phyloP scores from a whole-genome alignment of 2,329 filamentous ascomycete genomes.

The Niveomyces coronatus region DNA sequence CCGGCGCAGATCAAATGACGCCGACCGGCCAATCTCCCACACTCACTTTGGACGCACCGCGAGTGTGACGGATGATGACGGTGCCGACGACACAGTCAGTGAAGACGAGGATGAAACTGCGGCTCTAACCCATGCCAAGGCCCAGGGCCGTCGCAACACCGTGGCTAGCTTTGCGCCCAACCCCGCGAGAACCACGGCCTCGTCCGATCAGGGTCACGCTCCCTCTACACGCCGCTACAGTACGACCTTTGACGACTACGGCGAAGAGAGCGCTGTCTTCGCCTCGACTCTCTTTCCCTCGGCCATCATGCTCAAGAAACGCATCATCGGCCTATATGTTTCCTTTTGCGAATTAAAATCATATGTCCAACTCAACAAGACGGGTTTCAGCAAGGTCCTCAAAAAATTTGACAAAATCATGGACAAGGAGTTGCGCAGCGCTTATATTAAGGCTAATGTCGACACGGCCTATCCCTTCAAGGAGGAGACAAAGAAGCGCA shows the following conservation, averaged over 20 bases:
- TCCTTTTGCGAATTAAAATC: slow-evolving; percentile 92
- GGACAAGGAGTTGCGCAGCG: slow-evolving; percentile 65
- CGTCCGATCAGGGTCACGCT: slow-evolving; percentile 40
- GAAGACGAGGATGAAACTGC: slow-evolving; percentile 53
- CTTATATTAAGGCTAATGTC: slow-evolving; percentile 67
- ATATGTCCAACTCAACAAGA: slow-evolving; percentile 91
- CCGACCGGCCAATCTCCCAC: slow-evolving; percentile 12
- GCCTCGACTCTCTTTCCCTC: slow-evolving; percentile 53
- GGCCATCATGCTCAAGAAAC: slow-evolving; percentile 83
- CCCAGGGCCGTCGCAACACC: slow-evolving; percentile 26
- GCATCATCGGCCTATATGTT: slow-evolving; percentile 78
- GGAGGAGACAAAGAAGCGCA: slow-evolving; percentile 54
- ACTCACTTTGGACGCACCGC: slow-evolving; percentile 16
- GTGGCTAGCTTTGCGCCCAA: slow-evolving; percentile 26
- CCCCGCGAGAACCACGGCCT: slow-evolving; percentile 49
- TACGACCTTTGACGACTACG: slow-evolving; percentile 64
- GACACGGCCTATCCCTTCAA: slow-evolving; percentile 74
- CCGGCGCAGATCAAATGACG: slow-evolving; percentile 21
- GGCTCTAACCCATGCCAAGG: slow-evolving; percentile 36
- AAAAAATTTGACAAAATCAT: slow-evolving; percentile 99
- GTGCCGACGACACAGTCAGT: slow-evolving; percentile 52
- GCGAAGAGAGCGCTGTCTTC: slow-evolving; percentile 55
- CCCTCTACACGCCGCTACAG: slow-evolving; percentile 52
- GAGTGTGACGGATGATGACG: slow-evolving; percentile 44
- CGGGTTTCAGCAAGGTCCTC: slow-evolving; percentile 88